Evolutionary conservation across 768 basidiomycete genomes (phyloP).

Genomic region (Rhodosporidiobolus odoratus): DNA sequence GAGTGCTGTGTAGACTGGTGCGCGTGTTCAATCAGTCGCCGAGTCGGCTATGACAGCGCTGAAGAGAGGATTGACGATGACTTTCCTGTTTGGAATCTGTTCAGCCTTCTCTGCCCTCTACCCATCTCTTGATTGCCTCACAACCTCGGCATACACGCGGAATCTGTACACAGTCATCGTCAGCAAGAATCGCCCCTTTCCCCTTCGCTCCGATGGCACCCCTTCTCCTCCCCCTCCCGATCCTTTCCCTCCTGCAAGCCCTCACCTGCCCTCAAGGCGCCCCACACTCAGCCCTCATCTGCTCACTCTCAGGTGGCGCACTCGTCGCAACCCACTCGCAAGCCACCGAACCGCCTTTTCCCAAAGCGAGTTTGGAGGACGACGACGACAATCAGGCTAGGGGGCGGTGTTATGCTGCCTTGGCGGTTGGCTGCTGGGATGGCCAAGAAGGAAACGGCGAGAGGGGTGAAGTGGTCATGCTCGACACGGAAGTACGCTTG

Average conservation of each 20-base stretch:
- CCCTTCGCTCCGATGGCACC: background rate
- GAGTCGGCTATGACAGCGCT: too few relatives aligned
- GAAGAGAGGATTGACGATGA: too few relatives aligned
- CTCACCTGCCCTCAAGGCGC: background rate
- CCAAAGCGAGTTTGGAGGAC: background rate
- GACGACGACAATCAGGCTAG: constrained; percentile 15
- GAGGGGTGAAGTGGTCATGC: constrained; percentile 12
- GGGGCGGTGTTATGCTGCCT: constrained; percentile 24
- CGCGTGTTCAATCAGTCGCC: too few relatives aligned
- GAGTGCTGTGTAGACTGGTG: too few relatives aligned
- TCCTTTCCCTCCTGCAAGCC: constrained; percentile 5
- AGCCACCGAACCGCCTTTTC: background rate
- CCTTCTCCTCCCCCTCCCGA: constrained; percentile 10
- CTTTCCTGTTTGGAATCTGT: too few relatives aligned
- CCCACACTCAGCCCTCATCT: constrained; percentile 32
- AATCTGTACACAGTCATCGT: background rate
- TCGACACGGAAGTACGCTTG: constrained; percentile 28
- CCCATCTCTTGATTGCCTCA: too few relatives aligned
- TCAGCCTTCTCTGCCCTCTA: too few relatives aligned
- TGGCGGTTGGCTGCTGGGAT: constrained; percentile 22
- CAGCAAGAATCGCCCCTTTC: background rate
- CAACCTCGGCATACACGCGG: background rate
- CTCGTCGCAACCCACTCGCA: constrained; percentile 16
- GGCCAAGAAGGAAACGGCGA: background rate
- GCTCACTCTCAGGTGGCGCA: constrained; percentile 1